Base-by-base conservation (phyloP, 2,329 filamentous ascomycete genomes). In the Hypoxylon sp. region DNA sequence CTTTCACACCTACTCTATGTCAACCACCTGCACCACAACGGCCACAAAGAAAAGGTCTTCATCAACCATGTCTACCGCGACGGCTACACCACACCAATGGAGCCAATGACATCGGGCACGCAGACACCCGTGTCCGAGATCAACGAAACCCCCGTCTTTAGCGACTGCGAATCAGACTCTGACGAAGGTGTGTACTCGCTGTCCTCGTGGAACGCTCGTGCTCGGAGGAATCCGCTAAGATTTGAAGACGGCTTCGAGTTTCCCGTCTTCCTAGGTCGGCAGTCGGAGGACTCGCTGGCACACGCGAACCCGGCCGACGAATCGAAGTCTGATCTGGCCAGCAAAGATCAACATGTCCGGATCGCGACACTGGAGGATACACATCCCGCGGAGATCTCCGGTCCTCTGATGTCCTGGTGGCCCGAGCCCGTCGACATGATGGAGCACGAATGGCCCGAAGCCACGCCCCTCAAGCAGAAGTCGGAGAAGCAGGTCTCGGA, bases 321-420 rank as follows among this genome's bases (percentile, higher is more conserved):
- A 7, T 31, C 11, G 7, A 32, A 8, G 3, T n/a, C 40, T 7
- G 36, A 32, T 12, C 36, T 47, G n/a, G 11, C 21, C 3, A 32
- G 37, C 19, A 36, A 43, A 9, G 12, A 8, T 9, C 43, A 51
- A 37, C 51, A 43, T 36, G 46, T 47, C 43, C 46, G 29, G 36
- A 29, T 42, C 23, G 36, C 37, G 29, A 32, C 51, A 35, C 29
- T 41, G 12, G 47, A 51, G 26, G 47, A 47, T 7, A 19, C 21
- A 5, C 55, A 61, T 21, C 35, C 59, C 13, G 29, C 42, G 7
- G 51, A 58, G 9, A 55, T 65, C 36, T 47, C 57, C 7, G 65
- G 64, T 0, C 55, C 63, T 9, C n/a, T 62, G 35, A 67, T 67
- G 65, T 57, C 61, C 3, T 67, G 65, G 65, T 67, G 65, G 65